Evolutionary conservation across 208 protist genomes (phyloP).

Genomic region (Acanthamoeba lenticulata): DNA sequence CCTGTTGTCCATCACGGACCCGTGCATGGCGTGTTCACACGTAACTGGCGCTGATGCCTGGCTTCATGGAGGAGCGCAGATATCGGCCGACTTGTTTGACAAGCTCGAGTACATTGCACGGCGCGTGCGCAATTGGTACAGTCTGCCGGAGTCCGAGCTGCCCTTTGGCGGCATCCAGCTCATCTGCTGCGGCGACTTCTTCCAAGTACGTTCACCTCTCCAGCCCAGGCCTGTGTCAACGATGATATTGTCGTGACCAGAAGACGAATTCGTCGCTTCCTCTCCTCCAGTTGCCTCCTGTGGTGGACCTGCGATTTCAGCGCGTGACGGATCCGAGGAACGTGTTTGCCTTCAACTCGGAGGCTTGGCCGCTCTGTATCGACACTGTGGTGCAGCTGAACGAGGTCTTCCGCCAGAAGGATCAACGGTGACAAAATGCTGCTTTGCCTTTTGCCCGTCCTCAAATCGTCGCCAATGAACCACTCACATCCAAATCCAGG

Average conservation of each 20-base stretch:
- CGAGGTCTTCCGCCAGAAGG: conserved; percentile 57
- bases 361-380: conserved; percentile 20
- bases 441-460: not conserved
- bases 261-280: not conserved
- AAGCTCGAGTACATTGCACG: conserved; percentile 57
- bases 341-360: not conserved
- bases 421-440: not conserved
- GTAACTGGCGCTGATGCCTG: not conserved
- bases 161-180: conserved; percentile 79
- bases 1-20: not conserved
- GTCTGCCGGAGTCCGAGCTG: not conserved
- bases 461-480: no score
- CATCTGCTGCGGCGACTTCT: conserved; percentile 78
- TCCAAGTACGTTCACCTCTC: conserved; percentile 56
- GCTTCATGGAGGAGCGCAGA: not conserved
- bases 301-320: not conserved
- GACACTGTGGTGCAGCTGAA: conserved; percentile 28
- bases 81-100: conserved; percentile 74
- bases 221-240: no score
- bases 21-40: not conserved
- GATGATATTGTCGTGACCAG: no score
- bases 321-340: not conserved
- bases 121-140: conserved; percentile 22
- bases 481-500: no score
- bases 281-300: not conserved